Evolutionary conservation across 257 asterid genomes (phyloP).

Genomic region (Solanum paucissectum): DNA sequence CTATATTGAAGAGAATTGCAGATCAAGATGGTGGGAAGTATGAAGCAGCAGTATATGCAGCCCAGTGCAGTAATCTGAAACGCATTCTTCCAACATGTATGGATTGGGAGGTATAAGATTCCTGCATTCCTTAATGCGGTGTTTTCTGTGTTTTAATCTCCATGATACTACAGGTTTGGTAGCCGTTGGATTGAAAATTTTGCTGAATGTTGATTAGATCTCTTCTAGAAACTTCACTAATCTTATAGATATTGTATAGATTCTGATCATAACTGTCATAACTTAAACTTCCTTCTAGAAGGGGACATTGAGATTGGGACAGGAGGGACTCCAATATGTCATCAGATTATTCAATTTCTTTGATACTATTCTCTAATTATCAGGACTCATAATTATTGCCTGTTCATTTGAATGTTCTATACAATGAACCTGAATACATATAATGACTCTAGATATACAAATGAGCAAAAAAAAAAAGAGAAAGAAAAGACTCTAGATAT

Average conservation of each 20-base stretch:
- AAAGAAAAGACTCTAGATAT: background rate
- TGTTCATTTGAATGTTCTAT: background rate
- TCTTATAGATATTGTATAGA: background rate
- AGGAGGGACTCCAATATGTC: background rate
- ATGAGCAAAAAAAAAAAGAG: background rate
- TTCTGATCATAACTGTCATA: background rate
- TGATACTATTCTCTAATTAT: background rate
- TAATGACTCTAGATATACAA: background rate
- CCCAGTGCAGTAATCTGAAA: conserved; percentile 83
- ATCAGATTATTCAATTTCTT: background rate
- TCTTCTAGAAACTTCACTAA: background rate
- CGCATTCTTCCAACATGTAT: conserved; percentile 90
- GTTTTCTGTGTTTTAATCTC: background rate
- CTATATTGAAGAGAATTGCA: conserved; percentile 70
- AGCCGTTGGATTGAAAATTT: background rate
- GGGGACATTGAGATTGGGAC: background rate
- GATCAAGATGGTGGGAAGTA: conserved; percentile 89
- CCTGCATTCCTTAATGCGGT: background rate
- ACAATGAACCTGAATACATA: background rate
- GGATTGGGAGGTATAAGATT: conserved; percentile 83
- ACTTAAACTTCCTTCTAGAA: background rate
- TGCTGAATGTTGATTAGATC: background rate
- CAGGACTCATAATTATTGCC: background rate
- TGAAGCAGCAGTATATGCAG: conserved; percentile 89
- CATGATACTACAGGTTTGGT: background rate